Evolutionary conservation across 1,284 basidiomycete genomes (phyloP), one percentile per base, ranked within the genome.

Genomic region (Ceratobasidium papillatum): DNA sequence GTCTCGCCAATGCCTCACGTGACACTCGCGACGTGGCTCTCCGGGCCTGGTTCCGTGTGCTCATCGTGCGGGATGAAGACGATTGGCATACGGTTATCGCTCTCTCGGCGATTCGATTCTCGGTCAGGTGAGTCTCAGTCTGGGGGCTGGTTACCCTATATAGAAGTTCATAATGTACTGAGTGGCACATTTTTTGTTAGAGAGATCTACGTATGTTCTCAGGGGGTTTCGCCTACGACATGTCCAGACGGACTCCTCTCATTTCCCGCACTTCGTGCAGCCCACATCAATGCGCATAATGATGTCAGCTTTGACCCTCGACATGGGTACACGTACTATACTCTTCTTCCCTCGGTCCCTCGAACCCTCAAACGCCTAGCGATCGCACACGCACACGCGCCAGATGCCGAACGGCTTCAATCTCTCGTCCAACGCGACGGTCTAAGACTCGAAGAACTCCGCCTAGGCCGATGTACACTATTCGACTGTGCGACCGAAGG

Each of bases 241-340:
- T 30, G 54, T 12, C 32, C 68, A 8, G 43, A 59, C 56, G 54
- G 56, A 3, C 56, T 72, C 3, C 56, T 72, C 17, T 30, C 56
- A 4, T 72, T 72, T 22, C 68, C 68, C 41, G 68, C 68, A 19
- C 56, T 72, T 1, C 68, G 43, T 19, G n/a, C 68, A 12, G 68
- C 56, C 38, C 68, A 72, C 36, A 47, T 72, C 38, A 72, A 72
- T 36, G 68, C 68, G 22, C 68, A 72, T 30, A 72, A 72, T 36
- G 68, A 72, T 32, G 68, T 72, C 19, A 49, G 54, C 27, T 72
- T 72, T 30, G 68, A 72, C 25, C 56, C 68, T 27, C 47, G 56
- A 1, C 12, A 19, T 22, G 68, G 68, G 14, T 72, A 72, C 41
- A 72, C 54, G 7, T 72, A 72, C 45, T 61, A 72, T 32, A 72